Evolutionary conservation across 2,329 filamentous ascomycete species (phyloP).

Genomic region (Fonsecaea erecta): DNA sequence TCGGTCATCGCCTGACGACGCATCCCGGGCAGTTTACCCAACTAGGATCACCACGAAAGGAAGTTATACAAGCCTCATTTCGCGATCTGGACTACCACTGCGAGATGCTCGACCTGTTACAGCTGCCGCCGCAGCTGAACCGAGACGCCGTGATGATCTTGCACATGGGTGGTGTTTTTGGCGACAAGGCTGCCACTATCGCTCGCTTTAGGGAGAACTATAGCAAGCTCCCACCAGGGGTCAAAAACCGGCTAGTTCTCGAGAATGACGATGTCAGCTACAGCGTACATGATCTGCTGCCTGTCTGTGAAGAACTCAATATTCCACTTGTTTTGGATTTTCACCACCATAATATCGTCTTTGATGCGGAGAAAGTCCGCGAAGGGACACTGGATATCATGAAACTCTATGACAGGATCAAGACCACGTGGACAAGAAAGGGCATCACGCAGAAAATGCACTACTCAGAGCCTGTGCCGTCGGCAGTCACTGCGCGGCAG

Average conservation of each 20-base stretch:
- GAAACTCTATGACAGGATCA: constrained; percentile 73
- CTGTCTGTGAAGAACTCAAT: constrained; percentile 89
- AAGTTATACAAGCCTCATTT: constrained; percentile 76
- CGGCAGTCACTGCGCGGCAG: constrained; percentile 77
- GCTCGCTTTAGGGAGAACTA: constrained; percentile 80
- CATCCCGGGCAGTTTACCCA: constrained; percentile 95
- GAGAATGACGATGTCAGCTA: constrained; percentile 95
- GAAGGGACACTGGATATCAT: constrained; percentile 87
- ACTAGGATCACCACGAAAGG: constrained; percentile 76
- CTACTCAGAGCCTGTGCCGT: constrained; percentile 79
- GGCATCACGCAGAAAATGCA: constrained; percentile 94
- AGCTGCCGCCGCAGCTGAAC: constrained; percentile 75
- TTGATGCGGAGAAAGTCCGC: constrained; percentile 71
- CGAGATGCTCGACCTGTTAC: constrained; percentile 78
- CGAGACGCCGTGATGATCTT: constrained; percentile 92
- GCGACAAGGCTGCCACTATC: constrained; percentile 79
- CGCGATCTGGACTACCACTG: constrained; percentile 87
- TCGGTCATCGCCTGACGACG: constrained; percentile 84
- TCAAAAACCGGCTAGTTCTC: constrained; percentile 82
- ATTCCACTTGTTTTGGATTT: constrained; percentile 92
- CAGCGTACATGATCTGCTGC: constrained; percentile 88
- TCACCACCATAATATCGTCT: constrained; percentile 94
- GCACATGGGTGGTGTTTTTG: constrained; percentile 89
- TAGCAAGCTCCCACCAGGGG: constrained; percentile 63
- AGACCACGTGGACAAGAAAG: constrained; percentile 82